Base-by-base conservation (phyloP, 441 rosid genomes). In the Viola pubescens region DNA sequence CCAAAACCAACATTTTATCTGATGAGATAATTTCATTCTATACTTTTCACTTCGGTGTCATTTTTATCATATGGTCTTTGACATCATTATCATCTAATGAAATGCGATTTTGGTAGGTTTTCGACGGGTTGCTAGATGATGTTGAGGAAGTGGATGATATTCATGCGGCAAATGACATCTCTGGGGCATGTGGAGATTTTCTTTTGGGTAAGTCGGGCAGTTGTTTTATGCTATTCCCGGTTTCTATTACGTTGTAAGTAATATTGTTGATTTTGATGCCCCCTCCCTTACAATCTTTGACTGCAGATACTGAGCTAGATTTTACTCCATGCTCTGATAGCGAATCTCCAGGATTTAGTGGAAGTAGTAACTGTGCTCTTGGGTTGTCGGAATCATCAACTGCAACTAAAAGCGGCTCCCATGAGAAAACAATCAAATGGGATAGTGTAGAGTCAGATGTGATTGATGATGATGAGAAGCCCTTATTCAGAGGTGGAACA, bases 91-190 rank as follows among this genome's bases (percentile, higher is more conserved):
- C 46, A 58, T 65, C 56, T 61, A 56, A 63, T 62, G 40, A 52
- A 58, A 60, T 52, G 56, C 34, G 67, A 67, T 51, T 78, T 62
- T 70, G 34, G 48, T 78, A 91, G 98, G 85, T 76, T 82, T 85
- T 87, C 56, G 91, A 90, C 64, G 95, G 89, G 54, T 62, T 86
- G 79, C 77, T 89, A 48, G 89, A 84, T 68, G 94, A 74, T 63
- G 76, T 87, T 70, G 84, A 81, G 56, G 91, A 85, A 71, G 84
- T 81, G 60, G 95, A 85, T 65, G 87, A 82, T 72, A 63, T 84
- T 66, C 75, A 78, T 62, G 87, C 84, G 19, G 77, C 85, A 10
- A 68, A 77, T 38, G 76, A 82, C 57, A 81, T 76, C 40, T 71
- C 88, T 46, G 73, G 75, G 60, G 77, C 68, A 46, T 79, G 77